Evolutionary conservation across 2,329 filamentous ascomycete genomes (phyloP), one percentile per base, ranked within the genome.

Genomic region (Fusarium keratoplasticum): DNA sequence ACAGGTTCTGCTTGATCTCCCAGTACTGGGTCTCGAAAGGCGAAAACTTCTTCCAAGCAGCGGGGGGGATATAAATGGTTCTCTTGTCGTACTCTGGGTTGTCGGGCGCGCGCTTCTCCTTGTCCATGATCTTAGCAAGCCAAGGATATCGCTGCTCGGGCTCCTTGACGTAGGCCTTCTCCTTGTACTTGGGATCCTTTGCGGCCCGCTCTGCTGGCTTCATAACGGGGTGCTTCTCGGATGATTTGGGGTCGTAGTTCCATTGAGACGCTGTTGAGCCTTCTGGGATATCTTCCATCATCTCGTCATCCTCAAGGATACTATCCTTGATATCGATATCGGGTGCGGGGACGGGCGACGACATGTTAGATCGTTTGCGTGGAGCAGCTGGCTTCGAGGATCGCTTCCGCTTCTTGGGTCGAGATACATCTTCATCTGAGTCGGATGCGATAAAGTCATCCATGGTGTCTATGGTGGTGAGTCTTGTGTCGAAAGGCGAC

Each of bases 1-100:
- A 98, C 75, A 97, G 94, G 77, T 98, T 98, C 82, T 95, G 94
- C 85, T 99, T 99, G 83, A 99, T 98, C 79, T 97, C 95, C 96
- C 96, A 99, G 82, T 99, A 99, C 81, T 99, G 96, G 82, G 95
- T 97, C 83, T 99, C 96, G 74, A 99, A 99, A 0, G 96, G 90
- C 0, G 95, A 97, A 81, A 99, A 98, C 29, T 93, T 92, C 33
- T 85, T 84, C 91, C 92, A 97, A 0, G 95, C 94, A 36, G 87
- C 80, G 0, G 94, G 93, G 1, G 96, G 96, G 36, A 99, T 93
- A 82, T 92, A 98, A n/a, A 99, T 89, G 0, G 95, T 97, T 22
- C 94, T 89, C 10, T 95, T 94, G 78, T 99, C 95, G 77, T 96
- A 98, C 66, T 99, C 96, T 0, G 95, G 93, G 81, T 98, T 91